Evolutionary conservation across 2,329 filamentous ascomycete species (phyloP).

Genomic region (Microdochium nivale): DNA sequence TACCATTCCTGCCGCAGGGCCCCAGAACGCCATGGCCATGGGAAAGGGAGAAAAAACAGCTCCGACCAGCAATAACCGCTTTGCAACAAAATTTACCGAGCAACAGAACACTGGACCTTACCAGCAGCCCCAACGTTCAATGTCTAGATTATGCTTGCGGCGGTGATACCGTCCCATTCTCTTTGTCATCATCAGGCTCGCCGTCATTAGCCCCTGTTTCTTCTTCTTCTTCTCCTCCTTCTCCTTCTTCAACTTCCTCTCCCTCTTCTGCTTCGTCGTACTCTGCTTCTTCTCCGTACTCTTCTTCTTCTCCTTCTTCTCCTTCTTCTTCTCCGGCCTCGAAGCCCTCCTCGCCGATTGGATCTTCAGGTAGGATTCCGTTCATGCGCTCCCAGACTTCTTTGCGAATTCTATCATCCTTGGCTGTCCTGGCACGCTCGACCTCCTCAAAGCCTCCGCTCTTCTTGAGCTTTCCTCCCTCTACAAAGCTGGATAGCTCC

Average conservation of each 20-base stretch:
- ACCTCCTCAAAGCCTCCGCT: conserved; percentile 91
- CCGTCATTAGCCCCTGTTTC: background rate
- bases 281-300: background rate
- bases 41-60: background rate
- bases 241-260: no score
- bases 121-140: background rate
- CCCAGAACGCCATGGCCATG: conserved; percentile 1
- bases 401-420: conserved; percentile 77
- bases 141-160: background rate
- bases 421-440: conserved; percentile 72
- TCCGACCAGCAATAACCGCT: background rate
- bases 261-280: background rate
- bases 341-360: conserved; percentile 25
- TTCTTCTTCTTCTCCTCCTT: no score
- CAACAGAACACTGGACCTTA: background rate
- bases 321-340: conserved; percentile 3
- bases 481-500: conserved; percentile 77
- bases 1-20: background rate
- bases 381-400: conserved; percentile 68
- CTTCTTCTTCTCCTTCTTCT: background rate
- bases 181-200: background rate
- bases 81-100: no score
- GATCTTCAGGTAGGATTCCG: conserved; percentile 38
- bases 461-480: conserved; percentile 90
- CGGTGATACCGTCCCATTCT: background rate